A percentile compares a stretch with the other conserved stretches of the same genome.
Conservation (phyloP, 441 rosid genomes). For the Metrosideros polymorpha region DNA sequence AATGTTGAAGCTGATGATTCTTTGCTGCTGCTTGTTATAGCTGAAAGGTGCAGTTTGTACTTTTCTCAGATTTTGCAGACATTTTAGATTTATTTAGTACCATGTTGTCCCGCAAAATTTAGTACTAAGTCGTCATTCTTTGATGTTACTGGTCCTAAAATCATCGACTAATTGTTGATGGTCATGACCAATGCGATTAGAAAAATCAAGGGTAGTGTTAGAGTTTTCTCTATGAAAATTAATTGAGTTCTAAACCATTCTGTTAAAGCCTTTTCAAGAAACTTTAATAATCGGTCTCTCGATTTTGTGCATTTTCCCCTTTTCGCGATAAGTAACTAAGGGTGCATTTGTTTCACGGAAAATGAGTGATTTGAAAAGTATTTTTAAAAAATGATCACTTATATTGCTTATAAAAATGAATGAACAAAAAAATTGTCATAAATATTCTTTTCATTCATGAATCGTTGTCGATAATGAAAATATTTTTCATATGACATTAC, state of each 20-base stretch:
- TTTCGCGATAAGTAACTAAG: fast-evolving
- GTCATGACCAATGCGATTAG: not conserved
- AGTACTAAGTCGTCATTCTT: not conserved
- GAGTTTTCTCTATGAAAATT: not conserved
- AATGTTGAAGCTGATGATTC: not conserved
- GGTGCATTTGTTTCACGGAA: fast-evolving
- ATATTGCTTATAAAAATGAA: no score
- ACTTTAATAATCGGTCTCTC: not conserved
- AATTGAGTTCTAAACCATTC: not conserved
- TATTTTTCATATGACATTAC: no score
- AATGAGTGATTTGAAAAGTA: not conserved
- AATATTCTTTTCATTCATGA: no score
- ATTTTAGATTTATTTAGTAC: not conserved
- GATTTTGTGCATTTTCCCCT: not conserved
- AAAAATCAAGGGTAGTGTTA: not conserved
- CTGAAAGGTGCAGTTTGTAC: not conserved
- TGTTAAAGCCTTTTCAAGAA: not conserved
- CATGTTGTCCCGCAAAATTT: no score
- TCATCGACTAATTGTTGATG: not conserved
- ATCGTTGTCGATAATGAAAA: no score
- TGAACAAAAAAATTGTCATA: no score
- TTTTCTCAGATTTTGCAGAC: not conserved
- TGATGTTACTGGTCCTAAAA: not conserved
- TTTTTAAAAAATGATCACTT: no score
- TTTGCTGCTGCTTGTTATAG: not conserved